Percentiles rank a stretch among this genome's conserved stretches.
These are phyloP conservation scores for Fraxinus nigra DNA, from an alignment of 305 asterid genomes.

Conservation along the genomic window DNA sequence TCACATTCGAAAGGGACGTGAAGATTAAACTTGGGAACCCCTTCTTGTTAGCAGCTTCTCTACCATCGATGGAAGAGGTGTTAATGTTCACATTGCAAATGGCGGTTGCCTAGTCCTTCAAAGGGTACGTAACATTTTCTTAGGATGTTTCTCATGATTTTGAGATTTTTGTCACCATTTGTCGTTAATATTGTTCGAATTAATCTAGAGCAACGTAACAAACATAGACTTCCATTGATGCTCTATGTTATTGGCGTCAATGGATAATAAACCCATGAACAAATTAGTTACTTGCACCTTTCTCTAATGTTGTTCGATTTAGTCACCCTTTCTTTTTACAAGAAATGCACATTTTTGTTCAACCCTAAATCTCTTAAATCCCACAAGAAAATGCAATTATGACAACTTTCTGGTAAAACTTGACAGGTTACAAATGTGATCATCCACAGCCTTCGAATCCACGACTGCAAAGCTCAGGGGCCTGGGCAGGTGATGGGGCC, in stretches of 20 bases:
- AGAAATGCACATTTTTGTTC: neutral
- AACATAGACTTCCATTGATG: neutral
- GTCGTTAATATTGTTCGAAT: neutral
- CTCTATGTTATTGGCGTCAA: neutral
- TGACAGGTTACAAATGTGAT: constrained; percentile 62
- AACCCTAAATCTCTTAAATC: neutral
- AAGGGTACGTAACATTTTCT: constrained; percentile 32
- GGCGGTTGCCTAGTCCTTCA: constrained; percentile 59
- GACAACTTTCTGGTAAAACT: neutral
- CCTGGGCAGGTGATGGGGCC: constrained; percentile 62
- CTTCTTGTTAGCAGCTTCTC: constrained; percentile 69
- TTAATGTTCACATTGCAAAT: constrained; percentile 49
- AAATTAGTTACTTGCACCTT: neutral
- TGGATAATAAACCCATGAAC: neutral
- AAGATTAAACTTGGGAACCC: constrained; percentile 51
- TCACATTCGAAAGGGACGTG: constrained; percentile 68
- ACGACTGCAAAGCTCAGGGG: constrained; percentile 52
- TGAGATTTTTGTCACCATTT: neutral
- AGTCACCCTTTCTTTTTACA: neutral
- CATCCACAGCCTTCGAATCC: constrained; percentile 67
- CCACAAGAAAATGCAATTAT: neutral
- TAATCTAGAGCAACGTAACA: neutral
- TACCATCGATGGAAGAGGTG: constrained; percentile 75
- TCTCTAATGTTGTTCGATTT: neutral
- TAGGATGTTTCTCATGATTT: neutral